Base-by-base conservation (phyloP, 257 asterid genomes). In the Craterostigma plantagineum region DNA sequence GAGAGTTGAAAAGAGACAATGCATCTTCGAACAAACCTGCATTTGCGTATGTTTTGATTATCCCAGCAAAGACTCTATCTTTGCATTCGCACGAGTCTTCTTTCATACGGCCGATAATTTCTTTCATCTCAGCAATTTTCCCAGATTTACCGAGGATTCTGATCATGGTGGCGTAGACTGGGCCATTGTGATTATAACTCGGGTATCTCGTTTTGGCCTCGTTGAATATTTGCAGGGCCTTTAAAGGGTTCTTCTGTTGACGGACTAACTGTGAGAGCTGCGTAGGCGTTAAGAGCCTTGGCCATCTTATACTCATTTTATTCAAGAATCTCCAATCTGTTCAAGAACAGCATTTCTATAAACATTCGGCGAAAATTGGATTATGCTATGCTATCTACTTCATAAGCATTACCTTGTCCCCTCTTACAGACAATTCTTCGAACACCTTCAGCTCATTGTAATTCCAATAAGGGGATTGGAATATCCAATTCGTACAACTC, bases 301-400 rank as follows among this genome's bases (percentile, higher is more conserved):
- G 97, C 97, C 97, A 81, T 63, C 92, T 76, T 14, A 79, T 45
- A 44, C 63, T 63, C 93, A 84, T 77, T 51, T 42, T 33, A 37
- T 33, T 17, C n/a, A 47, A 27, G 35, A 35, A 3, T 57, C 62
- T 46, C 16, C 47, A 44, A 43, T 43, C 46, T 48, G 43, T 46
- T 13, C 14, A 11, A 23, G n/a, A 14, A 45, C 42, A 34, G 8
- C 30, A 23, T 23, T 23, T 23, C 30, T 2, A 23, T 23, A 23
- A 6, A 2, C 4, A 23, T 2, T 2, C 30, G 30, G 30, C 30
- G 30, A 23, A 23, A 2, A 6, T 23, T 23, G 30, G 6, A 23
- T 23, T 23, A 23, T 23, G 30, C 30, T 23, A 6, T 23, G 30
- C 30, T 23, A 2, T 23, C 30, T 23, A 23, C 2, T 2, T 23